A percentile compares a stretch with the other conserved stretches of the same genome.
Evolutionary conservation across 108 stramenopile species (phyloP).

Genomic region (Schizochytrium sp.): DNA sequence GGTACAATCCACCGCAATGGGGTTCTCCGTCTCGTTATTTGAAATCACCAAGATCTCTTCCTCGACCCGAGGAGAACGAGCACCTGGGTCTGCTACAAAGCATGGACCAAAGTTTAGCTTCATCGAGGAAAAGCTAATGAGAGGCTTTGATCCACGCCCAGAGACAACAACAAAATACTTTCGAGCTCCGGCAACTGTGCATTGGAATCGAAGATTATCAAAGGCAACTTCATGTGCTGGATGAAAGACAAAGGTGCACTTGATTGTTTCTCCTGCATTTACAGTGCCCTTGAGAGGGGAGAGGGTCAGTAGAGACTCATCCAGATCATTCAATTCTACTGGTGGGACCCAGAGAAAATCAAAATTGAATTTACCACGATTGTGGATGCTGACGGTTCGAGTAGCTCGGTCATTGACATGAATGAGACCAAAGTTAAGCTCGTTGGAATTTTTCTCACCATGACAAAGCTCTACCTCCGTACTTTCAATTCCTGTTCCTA

Average conservation of each 20-base stretch:
- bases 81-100: conserved; percentile 76
- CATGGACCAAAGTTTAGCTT: conserved; percentile 77
- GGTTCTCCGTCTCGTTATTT: conserved; percentile 70
- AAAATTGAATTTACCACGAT: conserved; percentile 79
- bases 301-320: conserved; percentile 64
- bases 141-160: conserved; percentile 70
- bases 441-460: conserved; percentile 60
- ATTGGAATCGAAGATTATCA: conserved; percentile 64
- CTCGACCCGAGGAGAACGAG: conserved; percentile 55
- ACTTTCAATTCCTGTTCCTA: neutral
- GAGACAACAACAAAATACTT: conserved; percentile 70
- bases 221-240: conserved; percentile 66
- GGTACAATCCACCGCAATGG: conserved; percentile 70
- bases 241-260: conserved; percentile 69
- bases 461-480: conserved; percentile 65
- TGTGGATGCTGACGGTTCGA: conserved; percentile 69
- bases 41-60: conserved; percentile 66
- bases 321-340: conserved; percentile 16
- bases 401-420: conserved; percentile 72
- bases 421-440: conserved; percentile 73
- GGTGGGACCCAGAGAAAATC: conserved; percentile 73
- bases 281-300: conserved; percentile 71
- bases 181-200: conserved; percentile 74
- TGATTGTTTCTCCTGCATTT: conserved; percentile 69
- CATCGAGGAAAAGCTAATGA: conserved; percentile 71